Base-by-base conservation (phyloP, 2,329 filamentous ascomycete genomes). In the Aspergillus eucalypticola region DNA sequence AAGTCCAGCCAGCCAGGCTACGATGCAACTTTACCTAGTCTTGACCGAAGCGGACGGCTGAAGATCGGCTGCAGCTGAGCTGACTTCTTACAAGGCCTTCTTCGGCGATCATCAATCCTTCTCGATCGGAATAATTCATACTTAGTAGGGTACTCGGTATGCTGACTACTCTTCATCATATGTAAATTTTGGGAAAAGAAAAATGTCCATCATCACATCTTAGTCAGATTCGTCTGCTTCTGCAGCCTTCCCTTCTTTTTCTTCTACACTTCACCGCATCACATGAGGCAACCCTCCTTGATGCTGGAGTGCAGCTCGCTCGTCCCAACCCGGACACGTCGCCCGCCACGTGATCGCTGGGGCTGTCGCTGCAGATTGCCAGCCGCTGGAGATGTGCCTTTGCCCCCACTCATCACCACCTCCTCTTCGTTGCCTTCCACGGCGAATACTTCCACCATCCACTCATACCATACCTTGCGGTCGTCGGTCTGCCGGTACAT, bases 401-500 rank as follows among this genome's bases (percentile, higher is more conserved):
- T 68, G 13, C 67, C 70, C 54, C 72, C 73, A 54, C 69, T 74
- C 71, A 74, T 70, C 25, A 64, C 56, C 48, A 64, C 48, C 49
- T 63, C 62, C 46, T 66, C 60, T 10, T 62, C 48, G 29, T 52
- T 65, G 19, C 63, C 67, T 61, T 76, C 73, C 13, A 75, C 59
- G 23, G 73, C 84, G 75, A 88, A 97, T 10, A 90, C 91, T 75
- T 98, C 95, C 2, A 97, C 88, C 62, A 95, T 83, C 95, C 95
- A 99, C 75, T 99, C 95, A 75, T 99, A 99, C 96, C 95, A 99
- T 7, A 99, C 95, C 75, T 91, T 96, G 39, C 90, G 87, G 73
- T 97, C 92, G 72, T 99, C 94, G 0, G 95, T 98, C 77, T 96
- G 91, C 54, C 95, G 86, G 90, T 92, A 97, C 88, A 99, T 97